Evolutionary conservation across 2,329 filamentous ascomycete species (phyloP), one percentile per base, ranked within the genome.

Genomic region (Alternaria rosae): DNA sequence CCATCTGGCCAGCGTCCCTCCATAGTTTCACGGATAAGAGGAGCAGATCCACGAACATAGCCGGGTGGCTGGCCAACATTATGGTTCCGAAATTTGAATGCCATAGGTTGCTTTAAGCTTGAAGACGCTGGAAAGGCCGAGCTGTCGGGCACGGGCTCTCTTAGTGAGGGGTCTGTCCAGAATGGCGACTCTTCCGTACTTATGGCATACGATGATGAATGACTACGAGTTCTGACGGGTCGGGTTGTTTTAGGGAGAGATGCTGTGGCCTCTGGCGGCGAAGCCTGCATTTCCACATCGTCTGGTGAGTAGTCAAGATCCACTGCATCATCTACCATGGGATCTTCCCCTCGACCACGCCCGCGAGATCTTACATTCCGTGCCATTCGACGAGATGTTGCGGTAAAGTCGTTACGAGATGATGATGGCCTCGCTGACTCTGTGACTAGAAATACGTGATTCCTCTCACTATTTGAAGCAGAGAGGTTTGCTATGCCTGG

Each of bases 1-100:
- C 64, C 64, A 23, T 57, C 8, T 3, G 28, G 42, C 57, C 55
- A 66, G 13, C 15, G 5, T 3, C 6, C 52, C 10, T 47, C 21
- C 20, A 11, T 21, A 9, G 51, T 55, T 23, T 61, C 38, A 4
- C 54, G 53, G 8, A 20, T n/a, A n/a, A n/a, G 10, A 38, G 58
- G 44, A 44, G 20, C 47, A 13, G 48, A 20, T 23, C 11, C n/a
- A 15, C 17, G 47, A 50, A 50, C 17, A 13, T 32, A 50, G 3
- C 47, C 47, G 47, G 47, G 47, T 6, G 47, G 47, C 6, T 30
- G 20, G 28, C 47, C 13, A 25, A 51, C 47, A 35, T 23, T 10
- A 35, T 35, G 3, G 11, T 35, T 10, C 12, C 20, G 17, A 10
- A 8, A 5, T 5, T 20, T 6, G 8, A 38, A 17, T n/a, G 7